Evolutionary conservation across 495 filamentous ascomycete species (phyloP).

Genomic region (Xylaria nigripes): DNA sequence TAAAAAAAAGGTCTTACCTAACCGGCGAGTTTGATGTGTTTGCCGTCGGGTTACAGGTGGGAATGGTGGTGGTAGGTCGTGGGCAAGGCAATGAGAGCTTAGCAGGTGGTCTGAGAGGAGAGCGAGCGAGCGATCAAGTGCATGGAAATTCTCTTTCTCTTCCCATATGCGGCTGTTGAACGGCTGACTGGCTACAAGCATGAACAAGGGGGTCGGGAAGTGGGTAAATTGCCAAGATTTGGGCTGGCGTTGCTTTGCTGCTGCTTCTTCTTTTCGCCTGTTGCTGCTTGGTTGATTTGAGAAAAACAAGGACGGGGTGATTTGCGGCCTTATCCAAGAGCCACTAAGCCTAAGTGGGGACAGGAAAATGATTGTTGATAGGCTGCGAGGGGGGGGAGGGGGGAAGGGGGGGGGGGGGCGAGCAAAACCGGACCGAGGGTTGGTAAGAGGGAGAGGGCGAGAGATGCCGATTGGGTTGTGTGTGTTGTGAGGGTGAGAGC

Average conservation of each 20-base stretch:
- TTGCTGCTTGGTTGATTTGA: slow-evolving; percentile 1
- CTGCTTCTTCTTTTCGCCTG: background rate
- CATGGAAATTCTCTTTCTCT: slow-evolving; percentile 12
- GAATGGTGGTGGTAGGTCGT: slow-evolving; percentile 14
- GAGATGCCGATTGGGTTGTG: slow-evolving; percentile 5
- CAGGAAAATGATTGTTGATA: background rate
- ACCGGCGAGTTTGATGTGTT: slow-evolving; percentile 13
- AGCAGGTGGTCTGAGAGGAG: slow-evolving; percentile 16
- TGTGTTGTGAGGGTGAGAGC: background rate
- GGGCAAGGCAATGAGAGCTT: slow-evolving; percentile 15
- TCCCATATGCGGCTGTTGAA: slow-evolving; percentile 1
- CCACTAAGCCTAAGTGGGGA: slow-evolving; percentile 2
- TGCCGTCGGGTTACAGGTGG: slow-evolving; percentile 16
- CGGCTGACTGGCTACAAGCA: slow-evolving; percentile 10
- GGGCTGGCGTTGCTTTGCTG: background rate
- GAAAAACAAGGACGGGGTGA: slow-evolving; percentile 1
- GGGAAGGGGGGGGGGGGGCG: background rate
- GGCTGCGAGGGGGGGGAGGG: background rate
- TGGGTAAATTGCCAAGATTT: slow-evolving; percentile 3
- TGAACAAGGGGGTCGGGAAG: slow-evolving; percentile 3
- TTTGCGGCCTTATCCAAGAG: background rate
- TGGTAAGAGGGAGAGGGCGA: background rate
- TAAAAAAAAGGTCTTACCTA: slow-evolving; percentile 10
- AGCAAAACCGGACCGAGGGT: background rate
- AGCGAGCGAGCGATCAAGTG: slow-evolving; percentile 13